Conservation (phyloP, 176 grass and related monocot species). For the Secale cereale region DNA sequence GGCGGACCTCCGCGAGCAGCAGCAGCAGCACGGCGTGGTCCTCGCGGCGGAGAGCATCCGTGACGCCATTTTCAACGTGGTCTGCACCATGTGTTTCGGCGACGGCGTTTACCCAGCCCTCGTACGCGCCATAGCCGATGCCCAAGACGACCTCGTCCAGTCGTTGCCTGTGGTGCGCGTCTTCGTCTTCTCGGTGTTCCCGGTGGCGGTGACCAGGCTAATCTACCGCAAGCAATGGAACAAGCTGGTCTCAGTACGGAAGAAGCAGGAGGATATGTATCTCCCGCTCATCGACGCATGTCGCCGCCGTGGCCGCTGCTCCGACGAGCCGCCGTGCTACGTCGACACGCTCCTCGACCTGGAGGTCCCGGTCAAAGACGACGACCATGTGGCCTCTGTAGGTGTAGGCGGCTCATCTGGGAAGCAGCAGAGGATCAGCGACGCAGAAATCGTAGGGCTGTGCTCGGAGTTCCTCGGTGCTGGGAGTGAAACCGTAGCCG, state of each 20-base stretch:
- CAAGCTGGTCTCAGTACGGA: not conserved
- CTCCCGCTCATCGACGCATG: not conserved
- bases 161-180: not conserved
- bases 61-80: not conserved
- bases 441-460: slow-evolving; percentile 15
- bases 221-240: not conserved
- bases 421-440: not conserved
- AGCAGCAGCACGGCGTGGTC: not conserved
- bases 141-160: slow-evolving; percentile 7
- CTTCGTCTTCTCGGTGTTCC: not conserved
- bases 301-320: not conserved
- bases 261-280: slow-evolving; percentile 15
- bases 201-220: not conserved
- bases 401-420: no score
- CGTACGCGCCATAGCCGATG: not conserved
- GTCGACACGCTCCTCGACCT: slow-evolving; percentile 21
- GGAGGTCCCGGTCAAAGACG: not conserved
- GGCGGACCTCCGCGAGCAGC: not conserved
- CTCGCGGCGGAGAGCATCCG: slow-evolving; percentile 1
- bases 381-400: not conserved
- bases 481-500: not conserved
- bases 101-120: not conserved
- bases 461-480: slow-evolving; percentile 26
- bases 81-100: slow-evolving; percentile 13
- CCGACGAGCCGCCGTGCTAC: not conserved